phyloP scores from a whole-genome alignment of 176 grass and related monocot species.

The Oryza meyeriana region DNA sequence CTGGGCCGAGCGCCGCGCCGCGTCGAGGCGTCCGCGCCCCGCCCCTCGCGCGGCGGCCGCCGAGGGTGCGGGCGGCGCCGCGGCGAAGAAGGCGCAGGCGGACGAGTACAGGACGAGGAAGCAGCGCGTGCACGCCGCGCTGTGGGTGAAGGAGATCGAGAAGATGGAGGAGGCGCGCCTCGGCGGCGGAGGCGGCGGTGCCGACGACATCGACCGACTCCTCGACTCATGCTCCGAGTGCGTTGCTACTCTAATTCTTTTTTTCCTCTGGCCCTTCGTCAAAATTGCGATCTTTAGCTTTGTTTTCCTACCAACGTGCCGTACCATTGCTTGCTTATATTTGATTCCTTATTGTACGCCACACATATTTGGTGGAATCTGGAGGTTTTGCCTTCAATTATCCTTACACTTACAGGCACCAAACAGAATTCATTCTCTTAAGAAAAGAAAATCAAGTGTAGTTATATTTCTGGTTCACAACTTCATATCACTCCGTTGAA shows the following conservation, averaged over 20 bases:
- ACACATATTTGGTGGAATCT: not conserved
- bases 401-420: not conserved
- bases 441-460: not conserved
- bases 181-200: slow-evolving; percentile 49
- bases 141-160: slow-evolving; percentile 96
- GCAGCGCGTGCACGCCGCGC: slow-evolving; percentile 80
- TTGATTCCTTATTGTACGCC: not conserved
- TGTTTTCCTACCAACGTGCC: not conserved
- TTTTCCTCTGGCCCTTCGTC: not conserved
- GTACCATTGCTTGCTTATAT: not conserved
- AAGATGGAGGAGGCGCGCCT: slow-evolving; percentile 87
- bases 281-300: not conserved
- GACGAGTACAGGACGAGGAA: slow-evolving; percentile 86
- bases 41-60: slow-evolving; percentile 1
- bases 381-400: not conserved
- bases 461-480: not conserved
- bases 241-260: slow-evolving; percentile 5
- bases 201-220: slow-evolving; percentile 79
- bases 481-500: not conserved
- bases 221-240: slow-evolving; percentile 92
- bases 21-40: slow-evolving; percentile 33
- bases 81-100: slow-evolving; percentile 44
- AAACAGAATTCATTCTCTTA: too few relatives aligned
- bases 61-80: slow-evolving; percentile 28
- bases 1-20: slow-evolving; percentile 61